phyloP scores from a whole-genome alignment of 208 protist species.

The Acanthamoeba culbertsoni region DNA sequence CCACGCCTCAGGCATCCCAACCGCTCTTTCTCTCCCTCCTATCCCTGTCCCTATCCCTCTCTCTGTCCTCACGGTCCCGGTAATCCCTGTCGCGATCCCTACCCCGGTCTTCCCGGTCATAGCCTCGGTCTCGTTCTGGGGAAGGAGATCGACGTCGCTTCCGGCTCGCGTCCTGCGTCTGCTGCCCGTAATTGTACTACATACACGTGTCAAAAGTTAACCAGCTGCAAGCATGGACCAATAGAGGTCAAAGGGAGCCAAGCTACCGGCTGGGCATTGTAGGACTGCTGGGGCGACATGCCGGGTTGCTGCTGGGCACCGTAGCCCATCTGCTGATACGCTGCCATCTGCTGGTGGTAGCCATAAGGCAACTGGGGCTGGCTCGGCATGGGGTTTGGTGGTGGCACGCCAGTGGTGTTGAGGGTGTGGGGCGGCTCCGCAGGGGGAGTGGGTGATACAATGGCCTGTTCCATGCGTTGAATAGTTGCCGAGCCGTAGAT shows the following conservation, averaged over 20 bases:
- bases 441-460: neutral
- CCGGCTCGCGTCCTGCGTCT: neutral
- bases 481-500: slow-evolving; percentile 39
- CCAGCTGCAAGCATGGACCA: neutral
- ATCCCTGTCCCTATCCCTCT: neutral
- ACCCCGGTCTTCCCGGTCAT: neutral
- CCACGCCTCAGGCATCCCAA: neutral
- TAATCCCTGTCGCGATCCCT: neutral
- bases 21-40: slow-evolving; percentile 19
- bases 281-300: neutral
- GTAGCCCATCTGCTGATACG: neutral
- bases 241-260: neutral
- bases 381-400: neutral
- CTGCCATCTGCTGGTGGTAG: neutral
- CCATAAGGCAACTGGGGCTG: neutral
- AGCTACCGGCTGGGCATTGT: neutral
- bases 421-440: slow-evolving; percentile 47
- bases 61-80: neutral
- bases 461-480: slow-evolving; percentile 41
- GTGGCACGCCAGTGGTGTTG: neutral
- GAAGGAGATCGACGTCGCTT: slow-evolving; percentile 40
- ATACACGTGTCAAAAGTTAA: neutral
- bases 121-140: neutral
- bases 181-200: neutral
- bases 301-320: neutral